Percentiles rank a stretch among this genome's conserved stretches.
Evolutionary conservation across 768 basidiomycete genomes (phyloP).

Genomic region (Suillus hirtellus): DNA sequence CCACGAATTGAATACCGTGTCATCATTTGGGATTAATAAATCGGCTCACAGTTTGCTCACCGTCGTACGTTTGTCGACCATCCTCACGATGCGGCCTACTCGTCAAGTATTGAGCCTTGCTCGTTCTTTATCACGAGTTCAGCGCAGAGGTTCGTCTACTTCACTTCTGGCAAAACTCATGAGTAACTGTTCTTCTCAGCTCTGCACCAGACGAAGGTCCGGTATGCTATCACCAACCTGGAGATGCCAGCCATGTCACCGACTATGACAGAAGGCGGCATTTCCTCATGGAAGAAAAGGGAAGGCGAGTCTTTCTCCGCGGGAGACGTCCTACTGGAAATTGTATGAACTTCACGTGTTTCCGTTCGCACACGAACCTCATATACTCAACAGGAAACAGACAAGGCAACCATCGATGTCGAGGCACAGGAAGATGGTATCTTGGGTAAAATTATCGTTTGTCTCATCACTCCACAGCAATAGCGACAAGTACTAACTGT

Average conservation of each 20-base stretch:
- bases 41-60: slow-evolving; percentile 5
- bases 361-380: slow-evolving; percentile 5
- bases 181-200: slow-evolving; percentile 16
- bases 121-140: slow-evolving; percentile 16
- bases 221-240: slow-evolving; percentile 69
- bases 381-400: slow-evolving; percentile 67
- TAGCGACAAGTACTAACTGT: slow-evolving; percentile 2
- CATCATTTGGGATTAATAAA: not conserved
- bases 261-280: slow-evolving; percentile 94
- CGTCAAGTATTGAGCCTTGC: slow-evolving; percentile 19
- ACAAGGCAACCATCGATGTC: slow-evolving; percentile 97
- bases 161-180: not conserved
- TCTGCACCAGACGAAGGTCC: slow-evolving; percentile 51
- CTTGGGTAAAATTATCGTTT: slow-evolving; percentile 88
- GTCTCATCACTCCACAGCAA: slow-evolving; percentile 25
- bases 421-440: slow-evolving; percentile 98
- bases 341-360: slow-evolving; percentile 51
- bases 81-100: slow-evolving; percentile 10
- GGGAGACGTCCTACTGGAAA: slow-evolving; percentile 88
- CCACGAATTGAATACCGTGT: slow-evolving; percentile 4
- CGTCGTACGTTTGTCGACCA: slow-evolving; percentile 2
- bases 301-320: slow-evolving; percentile 78
- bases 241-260: slow-evolving; percentile 98
- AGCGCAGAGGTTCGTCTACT: slow-evolving; percentile 9
- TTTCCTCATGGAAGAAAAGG: slow-evolving; percentile 87